A percentile compares a stretch with the other conserved stretches of the same genome.
Conservation (phyloP, 2,329 filamentous ascomycete genomes). For the Scytalidium sp. region DNA sequence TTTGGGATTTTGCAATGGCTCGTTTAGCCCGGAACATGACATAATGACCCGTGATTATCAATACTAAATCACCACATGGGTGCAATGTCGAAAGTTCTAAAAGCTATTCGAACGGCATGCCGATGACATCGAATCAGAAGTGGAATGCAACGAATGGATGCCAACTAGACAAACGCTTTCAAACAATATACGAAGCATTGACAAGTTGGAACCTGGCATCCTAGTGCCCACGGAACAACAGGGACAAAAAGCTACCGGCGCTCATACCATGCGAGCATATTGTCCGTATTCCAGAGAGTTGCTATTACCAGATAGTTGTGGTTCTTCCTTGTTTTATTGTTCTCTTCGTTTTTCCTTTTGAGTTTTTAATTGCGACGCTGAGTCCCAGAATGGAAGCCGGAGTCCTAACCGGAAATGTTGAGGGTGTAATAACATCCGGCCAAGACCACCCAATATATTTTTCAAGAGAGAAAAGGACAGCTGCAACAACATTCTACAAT, state of each 20-base stretch:
- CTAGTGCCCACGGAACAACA: slow-evolving; percentile 1
- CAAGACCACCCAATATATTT: neutral
- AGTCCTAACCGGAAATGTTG: neutral
- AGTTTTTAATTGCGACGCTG: neutral
- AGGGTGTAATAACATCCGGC: neutral
- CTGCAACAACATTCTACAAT: neutral
- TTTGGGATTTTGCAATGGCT: slow-evolving; percentile 29
- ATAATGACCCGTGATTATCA: slow-evolving; percentile 22
- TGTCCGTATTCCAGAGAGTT: neutral
- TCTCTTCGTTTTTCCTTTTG: neutral
- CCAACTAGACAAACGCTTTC: slow-evolving; percentile 11
- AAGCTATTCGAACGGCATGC: slow-evolving; percentile 31
- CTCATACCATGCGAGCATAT: neutral
- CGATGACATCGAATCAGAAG: slow-evolving; percentile 27
- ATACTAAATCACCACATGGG: slow-evolving; percentile 8
- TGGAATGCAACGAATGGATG: slow-evolving; percentile 16
- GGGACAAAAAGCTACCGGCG: neutral
- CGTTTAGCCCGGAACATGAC: slow-evolving; percentile 26
- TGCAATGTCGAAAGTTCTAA: slow-evolving; percentile 12
- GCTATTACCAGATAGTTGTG: neutral
- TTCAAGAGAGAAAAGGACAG: neutral
- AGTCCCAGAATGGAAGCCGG: neutral
- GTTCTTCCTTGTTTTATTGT: neutral
- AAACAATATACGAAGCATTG: slow-evolving; percentile 11
- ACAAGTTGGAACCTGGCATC: neutral